Base-by-base conservation (phyloP, 78 protist genomes). In the Capsaspora owczarzaki region DNA sequence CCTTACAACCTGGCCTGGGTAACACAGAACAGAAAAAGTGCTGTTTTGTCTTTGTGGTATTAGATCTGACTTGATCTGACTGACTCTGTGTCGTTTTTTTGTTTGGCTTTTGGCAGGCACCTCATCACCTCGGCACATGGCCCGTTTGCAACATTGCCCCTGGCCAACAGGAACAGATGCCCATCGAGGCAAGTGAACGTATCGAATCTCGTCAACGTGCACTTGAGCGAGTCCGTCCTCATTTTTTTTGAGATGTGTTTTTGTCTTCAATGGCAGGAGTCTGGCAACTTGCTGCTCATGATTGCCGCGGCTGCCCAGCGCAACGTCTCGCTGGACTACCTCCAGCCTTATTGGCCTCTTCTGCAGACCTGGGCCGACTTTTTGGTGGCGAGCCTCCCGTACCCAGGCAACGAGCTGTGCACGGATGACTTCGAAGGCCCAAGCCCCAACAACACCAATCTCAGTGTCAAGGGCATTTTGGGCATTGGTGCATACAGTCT, bases 351-450 rank as follows among this genome's bases (percentile, higher is more conserved):
- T 37, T 84, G 87, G 87, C 41, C 27, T 27, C 27, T 84, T 10
- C 46, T 84, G 60, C 29, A 42, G 22, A 8, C 19, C 46, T 84
- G 87, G 87, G 87, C 61, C 25, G 69, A 44, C 47, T 84, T 76
- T 46, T 43, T 84, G 51, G 42, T 53, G 60, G 44, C 38, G 22
- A 44, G 6, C 42, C 76, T 77, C 10, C 87, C 82, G 35, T 81
- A 77, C 61, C 80, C 87, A 12, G 77, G 66, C n/a, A 49, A 75
- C 79, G 82, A 84, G 53, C 76, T 84, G 23, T 84, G 87, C 87
- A 84, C 87, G 66, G 87, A 84, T 70, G 87, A 84, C 82, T 84
- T 84, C 33, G 82, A 63, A 42, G 87, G 87, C 3, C 87, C 87
- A 6, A 33, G 56, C 27, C 78, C 87, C 29, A 76, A 84, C 77